These are phyloP conservation scores for Thalia dealbata DNA, from an alignment of 176 grass and related monocot genomes.

Conservation along the genomic window DNA sequence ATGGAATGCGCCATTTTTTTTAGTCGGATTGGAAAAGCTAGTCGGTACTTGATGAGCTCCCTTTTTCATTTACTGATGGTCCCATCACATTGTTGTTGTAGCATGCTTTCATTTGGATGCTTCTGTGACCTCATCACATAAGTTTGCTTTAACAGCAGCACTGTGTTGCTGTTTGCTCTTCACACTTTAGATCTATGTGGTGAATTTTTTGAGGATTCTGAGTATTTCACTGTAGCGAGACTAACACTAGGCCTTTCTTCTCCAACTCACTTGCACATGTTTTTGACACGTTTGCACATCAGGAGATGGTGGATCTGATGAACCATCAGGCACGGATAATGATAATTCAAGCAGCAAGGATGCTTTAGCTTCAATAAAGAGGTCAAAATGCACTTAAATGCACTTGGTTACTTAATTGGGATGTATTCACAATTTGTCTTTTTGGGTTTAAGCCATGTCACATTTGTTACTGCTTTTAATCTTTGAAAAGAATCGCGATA, in stretches of 20 bases:
- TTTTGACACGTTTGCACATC: slow-evolving; percentile 29
- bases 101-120: neutral
- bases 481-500: neutral
- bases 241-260: slow-evolving; percentile 10
- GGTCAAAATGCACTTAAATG: slow-evolving; percentile 35
- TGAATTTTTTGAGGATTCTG: slow-evolving; percentile 2
- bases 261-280: slow-evolving; percentile 38
- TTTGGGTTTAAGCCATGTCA: neutral
- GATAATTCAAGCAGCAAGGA: slow-evolving; percentile 40
- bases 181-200: neutral
- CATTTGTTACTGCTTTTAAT: neutral
- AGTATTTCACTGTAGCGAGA: slow-evolving; percentile 19
- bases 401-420: slow-evolving; percentile 25
- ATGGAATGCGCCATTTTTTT: slow-evolving; percentile 2
- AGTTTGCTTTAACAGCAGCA: too few relatives aligned
- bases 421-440: neutral
- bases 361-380: slow-evolving; percentile 29
- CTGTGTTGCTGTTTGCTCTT: slow-evolving; percentile 2
- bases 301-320: slow-evolving; percentile 49
- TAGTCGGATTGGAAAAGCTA: neutral
- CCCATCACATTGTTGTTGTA: slow-evolving; percentile 10
- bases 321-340: slow-evolving; percentile 37
- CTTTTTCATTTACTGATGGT: neutral
- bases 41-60: too few relatives aligned
- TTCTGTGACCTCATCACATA: too few relatives aligned